phyloP scores from a whole-genome alignment of 225 moss, liverwort and hornwort genomes.

The Marchantia paleacea region DNA sequence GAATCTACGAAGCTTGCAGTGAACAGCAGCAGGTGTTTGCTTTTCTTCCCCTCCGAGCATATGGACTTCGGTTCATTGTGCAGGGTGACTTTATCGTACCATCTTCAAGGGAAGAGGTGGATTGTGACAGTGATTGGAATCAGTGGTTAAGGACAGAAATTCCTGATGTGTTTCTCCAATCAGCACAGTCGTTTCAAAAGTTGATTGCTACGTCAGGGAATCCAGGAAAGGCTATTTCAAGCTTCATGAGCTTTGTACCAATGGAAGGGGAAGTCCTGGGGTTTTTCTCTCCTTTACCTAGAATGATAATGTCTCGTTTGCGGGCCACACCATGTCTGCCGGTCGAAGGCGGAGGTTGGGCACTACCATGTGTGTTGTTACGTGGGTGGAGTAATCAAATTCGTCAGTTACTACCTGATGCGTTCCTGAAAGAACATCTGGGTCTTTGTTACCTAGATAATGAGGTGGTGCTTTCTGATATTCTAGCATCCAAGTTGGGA shows the following conservation, averaged over 20 bases:
- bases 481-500: constrained; percentile 66
- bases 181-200: constrained; percentile 37
- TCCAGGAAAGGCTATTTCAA: constrained; percentile 65
- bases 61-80: constrained; percentile 89
- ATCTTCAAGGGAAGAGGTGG: constrained; percentile 96
- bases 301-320: constrained; percentile 68
- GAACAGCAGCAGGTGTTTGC: constrained; percentile 96
- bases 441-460: constrained; percentile 81
- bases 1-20: constrained; percentile 53
- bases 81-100: constrained; percentile 90
- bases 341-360: constrained; percentile 78
- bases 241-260: constrained; percentile 83
- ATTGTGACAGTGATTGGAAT: constrained; percentile 93
- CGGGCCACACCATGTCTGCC: constrained; percentile 71
- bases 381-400: constrained; percentile 57
- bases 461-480: constrained; percentile 63
- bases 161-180: constrained; percentile 56
- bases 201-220: constrained; percentile 41
- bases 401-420: constrained; percentile 64
- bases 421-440: constrained; percentile 59
- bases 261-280: constrained; percentile 94
- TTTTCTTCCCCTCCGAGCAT: constrained; percentile 86
- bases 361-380: constrained; percentile 70
- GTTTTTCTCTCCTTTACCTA: constrained; percentile 81
- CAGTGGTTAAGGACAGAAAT: constrained; percentile 93